These are phyloP conservation scores for Neonectria hederae DNA, from an alignment of 2,329 filamentous ascomycete species.

Conservation along the genomic window DNA sequence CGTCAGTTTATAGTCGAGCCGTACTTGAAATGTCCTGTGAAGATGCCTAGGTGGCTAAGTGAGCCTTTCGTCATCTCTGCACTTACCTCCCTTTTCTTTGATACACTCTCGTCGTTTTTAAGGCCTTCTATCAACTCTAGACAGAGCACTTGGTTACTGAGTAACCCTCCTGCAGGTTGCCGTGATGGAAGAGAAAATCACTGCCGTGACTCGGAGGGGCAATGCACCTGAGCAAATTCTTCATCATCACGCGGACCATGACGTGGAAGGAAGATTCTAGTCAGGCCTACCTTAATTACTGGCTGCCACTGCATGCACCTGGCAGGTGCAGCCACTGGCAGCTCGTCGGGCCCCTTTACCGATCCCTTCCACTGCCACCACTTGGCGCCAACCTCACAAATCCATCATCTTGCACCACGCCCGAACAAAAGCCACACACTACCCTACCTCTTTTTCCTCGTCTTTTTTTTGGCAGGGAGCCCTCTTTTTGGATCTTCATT, in stretches of 20 bases:
- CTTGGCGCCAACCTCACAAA: constrained; percentile 3
- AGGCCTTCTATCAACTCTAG: neutral
- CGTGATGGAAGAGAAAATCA: neutral
- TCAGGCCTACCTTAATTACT: neutral
- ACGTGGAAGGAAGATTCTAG: neutral
- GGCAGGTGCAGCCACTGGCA: neutral
- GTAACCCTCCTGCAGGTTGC: neutral
- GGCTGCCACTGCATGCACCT: neutral
- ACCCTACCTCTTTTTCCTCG: neutral
- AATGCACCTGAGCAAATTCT: neutral
- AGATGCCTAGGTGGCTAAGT: neutral
- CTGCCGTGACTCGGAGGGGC: neutral
- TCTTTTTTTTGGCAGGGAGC: constrained; percentile 27
- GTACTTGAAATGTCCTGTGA: no score
- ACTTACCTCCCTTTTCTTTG: neutral
- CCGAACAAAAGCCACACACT: neutral
- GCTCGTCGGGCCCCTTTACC: neutral
- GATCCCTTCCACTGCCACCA: neutral
- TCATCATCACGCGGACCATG: neutral
- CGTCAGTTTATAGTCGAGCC: neutral
- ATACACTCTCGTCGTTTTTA: no score
- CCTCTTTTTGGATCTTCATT: constrained; percentile 42
- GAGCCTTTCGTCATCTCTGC: neutral
- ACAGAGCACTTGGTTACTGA: neutral
- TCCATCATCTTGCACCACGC: constrained; percentile 22